Evolutionary conservation across 1,284 basidiomycete species (phyloP), one percentile per base, ranked within the genome.

Genomic region (Apiotrichum gamsii): DNA sequence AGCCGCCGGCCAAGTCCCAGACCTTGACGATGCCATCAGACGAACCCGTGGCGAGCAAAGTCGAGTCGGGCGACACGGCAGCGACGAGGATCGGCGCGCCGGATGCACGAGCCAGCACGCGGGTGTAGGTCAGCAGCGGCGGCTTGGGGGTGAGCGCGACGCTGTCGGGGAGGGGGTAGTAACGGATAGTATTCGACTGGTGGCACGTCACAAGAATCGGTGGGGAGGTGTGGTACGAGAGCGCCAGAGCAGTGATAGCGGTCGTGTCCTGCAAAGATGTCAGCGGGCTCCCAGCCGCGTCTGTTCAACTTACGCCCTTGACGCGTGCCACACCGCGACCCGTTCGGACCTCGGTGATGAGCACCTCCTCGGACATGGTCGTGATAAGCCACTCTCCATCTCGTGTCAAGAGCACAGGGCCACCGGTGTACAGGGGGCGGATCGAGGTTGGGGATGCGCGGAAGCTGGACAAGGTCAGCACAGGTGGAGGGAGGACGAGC

Each of bases 11-110:
- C 37, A 94, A 80, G 67, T 97, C 87, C 90, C 91, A 98, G 9
- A 99, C 87, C 76, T 97, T 97, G 47, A 96, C 94, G 18, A 88
- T 80, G 14, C 95, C 94, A 61, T 98, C 95, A 5, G 91, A 88
- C 9, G 90, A 87, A 1, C 93, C 95, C 8, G 94, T 95, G 2
- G 95, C 94, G 51, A 98, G 79, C 49, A 96, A 84, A 0, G 85
- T 85, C 83, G 88, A 21, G 87, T 90, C n/a, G 85, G 88, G 75
- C 86, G 94, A 69, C 21, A 82, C 73, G 49, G 78, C 79, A 60
- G 86, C 89, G 46, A 95, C 83, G 60, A 96, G 90, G 39, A 97
- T 86, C 16, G 94, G 94, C 5, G 91, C 87, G 44, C 90, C 85
- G 63, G 97, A 93, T 1, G 90, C 87, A 56, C 82, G 84, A 5